Conservation (phyloP, 805 yeast species). For the Sugiyamaella boreocaroliniensis region DNA sequence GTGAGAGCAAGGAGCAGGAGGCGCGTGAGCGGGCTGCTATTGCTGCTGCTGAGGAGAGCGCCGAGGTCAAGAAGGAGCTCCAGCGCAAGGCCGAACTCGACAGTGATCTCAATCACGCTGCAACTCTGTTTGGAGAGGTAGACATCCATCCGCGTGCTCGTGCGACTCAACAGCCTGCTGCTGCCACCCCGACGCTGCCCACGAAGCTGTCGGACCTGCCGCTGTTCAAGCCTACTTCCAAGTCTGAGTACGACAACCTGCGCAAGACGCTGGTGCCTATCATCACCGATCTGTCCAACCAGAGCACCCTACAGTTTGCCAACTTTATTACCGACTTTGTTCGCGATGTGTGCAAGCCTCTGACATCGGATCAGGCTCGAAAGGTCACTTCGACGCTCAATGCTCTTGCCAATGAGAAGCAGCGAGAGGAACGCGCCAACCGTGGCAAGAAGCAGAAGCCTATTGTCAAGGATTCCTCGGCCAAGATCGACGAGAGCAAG, state of each 20-base stretch:
- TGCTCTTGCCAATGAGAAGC: slow-evolving; percentile 76
- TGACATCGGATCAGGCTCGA: slow-evolving; percentile 73
- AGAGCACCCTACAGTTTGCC: slow-evolving; percentile 62
- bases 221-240: slow-evolving; percentile 74
- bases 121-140: slow-evolving; percentile 75
- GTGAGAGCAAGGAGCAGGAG: slow-evolving; percentile 41
- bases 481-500: slow-evolving; percentile 52
- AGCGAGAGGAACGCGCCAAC: slow-evolving; percentile 81
- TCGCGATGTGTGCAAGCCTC: slow-evolving; percentile 76
- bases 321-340: slow-evolving; percentile 75
- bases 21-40: slow-evolving; percentile 41
- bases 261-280: slow-evolving; percentile 64
- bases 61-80: slow-evolving; percentile 64
- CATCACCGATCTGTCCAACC: slow-evolving; percentile 52
- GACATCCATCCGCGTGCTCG: slow-evolving; percentile 36
- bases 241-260: slow-evolving; percentile 71
- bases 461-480: slow-evolving; percentile 62
- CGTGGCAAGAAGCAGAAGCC: slow-evolving; percentile 97
- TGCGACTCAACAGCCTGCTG: slow-evolving; percentile 40
- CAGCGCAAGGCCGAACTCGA: slow-evolving; percentile 73
- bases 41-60: slow-evolving; percentile 49
- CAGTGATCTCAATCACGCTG: slow-evolving; percentile 87
- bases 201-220: slow-evolving; percentile 39
- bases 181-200: slow-evolving; percentile 35
- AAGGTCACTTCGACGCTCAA: slow-evolving; percentile 81